These are phyloP conservation scores for Dactylonectria estremocensis DNA, from an alignment of 2,329 filamentous ascomycete genomes.

Conservation along the genomic window DNA sequence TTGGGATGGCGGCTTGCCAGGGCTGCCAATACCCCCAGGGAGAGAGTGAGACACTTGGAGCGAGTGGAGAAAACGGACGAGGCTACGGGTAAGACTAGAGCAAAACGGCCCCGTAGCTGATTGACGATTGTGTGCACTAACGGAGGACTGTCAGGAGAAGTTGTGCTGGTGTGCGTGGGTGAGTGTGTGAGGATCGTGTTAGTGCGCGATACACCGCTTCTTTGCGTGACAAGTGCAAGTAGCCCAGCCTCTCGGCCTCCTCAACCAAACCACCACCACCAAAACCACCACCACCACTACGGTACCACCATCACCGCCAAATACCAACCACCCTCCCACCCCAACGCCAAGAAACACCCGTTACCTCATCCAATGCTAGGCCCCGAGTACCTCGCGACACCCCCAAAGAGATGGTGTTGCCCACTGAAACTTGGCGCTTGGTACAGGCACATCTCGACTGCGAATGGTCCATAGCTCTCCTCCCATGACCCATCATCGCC, in stretches of 20 bases:
- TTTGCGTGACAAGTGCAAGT: slow-evolving; percentile 9
- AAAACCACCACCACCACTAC: slow-evolving; percentile 22
- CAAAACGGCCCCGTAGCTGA: not conserved
- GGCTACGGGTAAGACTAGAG: slow-evolving; percentile 1
- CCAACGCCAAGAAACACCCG: not conserved
- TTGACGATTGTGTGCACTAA: slow-evolving; percentile 3
- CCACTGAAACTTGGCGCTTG: slow-evolving; percentile 32
- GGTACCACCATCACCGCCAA: slow-evolving; percentile 15
- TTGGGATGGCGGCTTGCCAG: not conserved
- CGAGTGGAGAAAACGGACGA: not conserved
- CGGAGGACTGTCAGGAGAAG: not conserved
- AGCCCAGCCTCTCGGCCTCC: slow-evolving; percentile 20
- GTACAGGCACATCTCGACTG: slow-evolving; percentile 37
- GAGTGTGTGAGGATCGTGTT: slow-evolving; percentile 14
- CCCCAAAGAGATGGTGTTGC: slow-evolving; percentile 24
- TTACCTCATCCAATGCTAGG: slow-evolving; percentile 11
- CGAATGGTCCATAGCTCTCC: slow-evolving; percentile 28
- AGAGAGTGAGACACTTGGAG: not conserved
- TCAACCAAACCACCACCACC: not conserved
- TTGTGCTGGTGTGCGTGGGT: not conserved
- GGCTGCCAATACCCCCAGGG: not conserved
- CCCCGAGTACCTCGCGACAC: slow-evolving; percentile 4
- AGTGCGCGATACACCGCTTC: slow-evolving; percentile 30
- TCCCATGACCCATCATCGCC: not conserved
- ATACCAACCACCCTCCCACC: slow-evolving; percentile 2